These are phyloP conservation scores for Elsinoe australis DNA, from an alignment of 2,329 filamentous ascomycete genomes.

Conservation along the genomic window DNA sequence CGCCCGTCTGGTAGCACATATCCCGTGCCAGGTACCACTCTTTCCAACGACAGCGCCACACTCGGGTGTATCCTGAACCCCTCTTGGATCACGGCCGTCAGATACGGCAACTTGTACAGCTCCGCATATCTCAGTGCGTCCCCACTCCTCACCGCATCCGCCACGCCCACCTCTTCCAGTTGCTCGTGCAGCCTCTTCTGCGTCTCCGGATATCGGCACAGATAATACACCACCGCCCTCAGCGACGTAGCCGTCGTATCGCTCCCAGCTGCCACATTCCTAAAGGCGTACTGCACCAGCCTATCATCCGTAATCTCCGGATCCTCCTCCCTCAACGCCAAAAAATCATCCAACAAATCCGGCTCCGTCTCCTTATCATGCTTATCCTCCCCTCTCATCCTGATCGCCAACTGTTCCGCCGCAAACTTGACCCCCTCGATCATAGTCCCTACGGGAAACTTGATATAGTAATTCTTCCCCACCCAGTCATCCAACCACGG, in stretches of 20 bases:
- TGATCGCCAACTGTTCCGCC: not conserved
- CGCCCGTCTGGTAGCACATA: conserved; percentile 25
- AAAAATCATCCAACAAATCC: conserved; percentile 11
- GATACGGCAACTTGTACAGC: conserved; percentile 57
- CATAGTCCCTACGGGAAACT: conserved; percentile 8
- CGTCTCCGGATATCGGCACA: conserved; percentile 28
- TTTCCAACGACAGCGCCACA: conserved; percentile 31
- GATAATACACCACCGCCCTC: conserved; percentile 35
- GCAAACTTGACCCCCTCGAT: conserved; percentile 4
- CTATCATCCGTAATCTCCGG: conserved; percentile 1
- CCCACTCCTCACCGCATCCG: conserved; percentile 24
- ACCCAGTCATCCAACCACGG: conserved; percentile 25
- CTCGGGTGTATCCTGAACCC: conserved; percentile 45
- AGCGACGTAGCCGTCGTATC: conserved; percentile 38
- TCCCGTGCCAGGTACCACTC: conserved; percentile 30
- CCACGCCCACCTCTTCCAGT: conserved; percentile 29
- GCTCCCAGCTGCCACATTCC: conserved; percentile 30
- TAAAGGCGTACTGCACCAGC: conserved; percentile 14
- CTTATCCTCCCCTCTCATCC: not conserved
- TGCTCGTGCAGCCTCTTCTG: conserved; percentile 35
- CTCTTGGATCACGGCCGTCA: conserved; percentile 58
- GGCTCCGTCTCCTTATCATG: conserved; percentile 8
- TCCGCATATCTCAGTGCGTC: conserved; percentile 50
- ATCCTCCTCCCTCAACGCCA: conserved; percentile 8
- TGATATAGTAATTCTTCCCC: conserved; percentile 2